These are phyloP conservation scores for Penicillium antarcticum DNA, from an alignment of 495 filamentous ascomycete species.

Conservation along the genomic window DNA sequence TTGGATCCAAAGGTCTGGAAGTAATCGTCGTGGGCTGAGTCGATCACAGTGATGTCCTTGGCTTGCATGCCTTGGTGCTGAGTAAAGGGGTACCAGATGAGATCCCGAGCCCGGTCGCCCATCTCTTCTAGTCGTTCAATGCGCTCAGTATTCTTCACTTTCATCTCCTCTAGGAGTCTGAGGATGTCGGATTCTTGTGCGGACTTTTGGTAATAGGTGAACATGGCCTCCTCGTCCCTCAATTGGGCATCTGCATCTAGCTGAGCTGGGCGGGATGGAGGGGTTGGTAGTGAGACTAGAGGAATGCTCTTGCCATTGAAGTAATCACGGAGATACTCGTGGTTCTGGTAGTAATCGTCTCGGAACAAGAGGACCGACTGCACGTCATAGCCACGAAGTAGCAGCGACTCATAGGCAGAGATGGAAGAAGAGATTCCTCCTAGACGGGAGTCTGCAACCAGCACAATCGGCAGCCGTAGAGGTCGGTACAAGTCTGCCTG, in stretches of 20 bases:
- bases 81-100: conserved; percentile 81
- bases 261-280: conserved; percentile 40
- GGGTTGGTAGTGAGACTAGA: conserved; percentile 48
- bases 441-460: conserved; percentile 66
- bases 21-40: conserved; percentile 71
- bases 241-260: conserved; percentile 27
- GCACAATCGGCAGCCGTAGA: conserved; percentile 65
- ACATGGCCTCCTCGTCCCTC: conserved; percentile 53
- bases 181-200: conserved; percentile 33
- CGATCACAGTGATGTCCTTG: conserved; percentile 63
- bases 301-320: conserved; percentile 58
- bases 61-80: conserved; percentile 62
- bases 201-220: conserved; percentile 51
- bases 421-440: conserved; percentile 74
- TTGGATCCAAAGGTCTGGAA: conserved; percentile 56
- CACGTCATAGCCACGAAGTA: conserved; percentile 71
- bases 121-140: conserved; percentile 56
- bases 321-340: conserved; percentile 59
- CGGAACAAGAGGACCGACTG: conserved; percentile 61
- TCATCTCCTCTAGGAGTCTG: conserved; percentile 45
- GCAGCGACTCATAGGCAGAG: conserved; percentile 70
- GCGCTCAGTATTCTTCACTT: conserved; percentile 45
- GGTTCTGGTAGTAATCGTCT: conserved; percentile 59
- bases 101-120: conserved; percentile 49
- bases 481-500: conserved; percentile 74